Percentiles rank a stretch among this genome's conserved stretches.
Evolutionary conservation across 192 early-diverging fungal species (phyloP).

Genomic region (Chytriomyces confervae): DNA sequence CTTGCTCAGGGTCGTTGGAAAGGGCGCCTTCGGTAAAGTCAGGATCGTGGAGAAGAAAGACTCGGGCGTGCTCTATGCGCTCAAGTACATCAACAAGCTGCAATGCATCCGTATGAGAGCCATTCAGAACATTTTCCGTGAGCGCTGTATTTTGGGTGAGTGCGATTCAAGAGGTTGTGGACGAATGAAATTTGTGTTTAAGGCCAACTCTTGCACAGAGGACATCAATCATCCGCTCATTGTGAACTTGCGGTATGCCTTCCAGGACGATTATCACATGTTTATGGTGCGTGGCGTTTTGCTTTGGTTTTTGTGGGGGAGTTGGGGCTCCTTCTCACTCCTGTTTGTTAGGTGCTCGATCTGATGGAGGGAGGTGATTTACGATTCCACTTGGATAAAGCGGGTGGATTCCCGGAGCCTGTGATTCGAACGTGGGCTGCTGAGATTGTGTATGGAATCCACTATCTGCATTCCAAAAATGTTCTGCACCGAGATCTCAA

Average conservation of each 20-base stretch:
- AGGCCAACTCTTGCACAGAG: slow-evolving; percentile 47
- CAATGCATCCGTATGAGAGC: slow-evolving; percentile 86
- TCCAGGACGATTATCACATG: slow-evolving; percentile 68
- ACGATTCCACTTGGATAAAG: slow-evolving; percentile 57
- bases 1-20: slow-evolving; percentile 86
- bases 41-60: slow-evolving; percentile 90
- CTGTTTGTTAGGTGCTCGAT: slow-evolving; percentile 47
- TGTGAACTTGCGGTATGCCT: slow-evolving; percentile 69
- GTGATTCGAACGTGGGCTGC: slow-evolving; percentile 47
- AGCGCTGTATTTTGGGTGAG: slow-evolving; percentile 74
- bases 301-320: neutral
- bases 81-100: slow-evolving; percentile 97
- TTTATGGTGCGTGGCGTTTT: slow-evolving; percentile 48
- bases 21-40: slow-evolving; percentile 95
- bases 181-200: neutral
- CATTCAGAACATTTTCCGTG: slow-evolving; percentile 87
- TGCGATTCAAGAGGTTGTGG: neutral
- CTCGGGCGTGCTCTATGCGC: slow-evolving; percentile 79
- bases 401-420: slow-evolving; percentile 49
- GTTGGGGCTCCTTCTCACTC: neutral
- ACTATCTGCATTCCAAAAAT: slow-evolving; percentile 51
- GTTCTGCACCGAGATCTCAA: slow-evolving; percentile 60
- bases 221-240: slow-evolving; percentile 86
- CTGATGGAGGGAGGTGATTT: slow-evolving; percentile 65
- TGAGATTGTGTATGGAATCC: slow-evolving; percentile 51